Base-by-base conservation (phyloP, 2,329 filamentous ascomycete genomes). In the Xylaria sp. region DNA sequence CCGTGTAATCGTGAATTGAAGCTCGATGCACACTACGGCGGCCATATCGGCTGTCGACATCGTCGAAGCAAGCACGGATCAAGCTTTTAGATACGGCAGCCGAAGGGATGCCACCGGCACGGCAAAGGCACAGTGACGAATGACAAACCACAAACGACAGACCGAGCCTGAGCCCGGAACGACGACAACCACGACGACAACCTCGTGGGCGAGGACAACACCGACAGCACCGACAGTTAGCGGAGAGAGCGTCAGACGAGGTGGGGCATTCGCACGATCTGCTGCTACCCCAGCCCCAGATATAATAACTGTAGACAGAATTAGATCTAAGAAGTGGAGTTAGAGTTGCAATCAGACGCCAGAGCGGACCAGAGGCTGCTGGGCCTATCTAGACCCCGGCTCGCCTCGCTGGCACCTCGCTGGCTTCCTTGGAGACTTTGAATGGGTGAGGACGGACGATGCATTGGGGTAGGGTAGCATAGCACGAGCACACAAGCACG, bases 281-380 rank as follows among this genome's bases (percentile, higher is more conserved):
- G 59, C 42, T 65, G 64, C 56, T 55, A 64, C 61, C 62, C 64
- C 64, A 67, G 62, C 64, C 64, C 56, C 62, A 62, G 64, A 62
- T 54, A 57, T 67, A 57, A 60, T 25, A 52, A 56, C 31, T 54
- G 35, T 50, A 45, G 43, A 67, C 61, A 57, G 53, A 59, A 58
- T 62, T 58, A 61, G 61, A 64, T 50, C 35, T 58, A 51, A 49
- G 40, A 56, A 54, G 58, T 61, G 58, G 64, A 61, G 54, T 59
- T 60, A 49, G 57, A 61, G 57, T 53, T 54, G 52, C 57, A 59
- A 54, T 59, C 57, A 35, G 40, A 33, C 49, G 19, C 47, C 49
- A 51, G 23, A 46, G 43, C 21, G 43, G 45, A 47, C 45, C 23
- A 47, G 50, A 50, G 51, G 57, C 25, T 51, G 46, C 50, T 56